Base-by-base conservation (phyloP, 78 protist genomes). In the Dictyostelium citrinum region DNA sequence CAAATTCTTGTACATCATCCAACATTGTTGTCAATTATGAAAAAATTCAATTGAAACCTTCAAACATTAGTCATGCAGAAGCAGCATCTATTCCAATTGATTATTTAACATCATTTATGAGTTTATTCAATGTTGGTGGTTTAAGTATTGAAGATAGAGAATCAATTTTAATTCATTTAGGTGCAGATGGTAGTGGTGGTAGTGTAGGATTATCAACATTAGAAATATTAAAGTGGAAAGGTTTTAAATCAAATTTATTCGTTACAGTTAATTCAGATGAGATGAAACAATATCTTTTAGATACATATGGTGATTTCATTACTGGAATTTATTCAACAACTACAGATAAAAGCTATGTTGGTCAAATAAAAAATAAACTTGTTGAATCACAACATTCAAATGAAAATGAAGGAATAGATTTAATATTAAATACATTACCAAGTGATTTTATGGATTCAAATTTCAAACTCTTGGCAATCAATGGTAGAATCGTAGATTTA, bases 141-240 rank as follows among this genome's bases (percentile, higher is more conserved):
- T 27, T 96, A 29, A 22, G 11, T 41, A 22, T 17, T 24, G 41
- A 45, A 20, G 55, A 17, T 35, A 41, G 22, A 24, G 33, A 39
- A n/a, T 20, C 49, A 12, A n/a, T 81, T 4, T 8, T 81, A 12
- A 64, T 81, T 17, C 86, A 81, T 41, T 64, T 61, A 27, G 86
- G 60, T 20, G n/a, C n/a, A n/a, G 64, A 31, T 7, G 60, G 60
- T 61, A 49, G 75, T 61, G 61, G 61, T 39, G 75, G 51, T 81
- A 7, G 72, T 81, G 1, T 64, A 41, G 86, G 78, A 7, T 14
- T 81, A 14, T 10, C 98, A 16, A 90, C 97, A 10, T 71, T 97
- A 27, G 81, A 97, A 39, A 80, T 97, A 31, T 95, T 91, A 31
- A 96, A 95, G 78, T 88, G 72, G 70, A 55, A 33, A 24, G 76